These are phyloP conservation scores for Apiotrichum siamense DNA, from an alignment of 1,284 basidiomycete genomes.

Conservation along the genomic window DNA sequence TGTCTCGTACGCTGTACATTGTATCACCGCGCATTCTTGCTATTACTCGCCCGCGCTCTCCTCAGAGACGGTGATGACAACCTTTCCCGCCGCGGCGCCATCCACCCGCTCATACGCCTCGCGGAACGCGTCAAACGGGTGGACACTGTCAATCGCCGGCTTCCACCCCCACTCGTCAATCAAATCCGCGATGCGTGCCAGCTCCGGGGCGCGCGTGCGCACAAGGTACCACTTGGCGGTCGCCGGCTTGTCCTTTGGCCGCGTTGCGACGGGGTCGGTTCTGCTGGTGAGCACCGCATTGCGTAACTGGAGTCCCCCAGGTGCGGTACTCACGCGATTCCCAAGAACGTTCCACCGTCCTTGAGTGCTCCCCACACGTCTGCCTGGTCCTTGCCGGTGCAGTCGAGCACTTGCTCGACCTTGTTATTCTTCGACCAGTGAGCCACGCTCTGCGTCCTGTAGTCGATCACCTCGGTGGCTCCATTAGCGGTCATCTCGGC, in stretches of 20 bases:
- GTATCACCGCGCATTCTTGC: too few relatives aligned
- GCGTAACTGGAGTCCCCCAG: too few relatives aligned
- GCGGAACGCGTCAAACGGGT: constrained; percentile 1
- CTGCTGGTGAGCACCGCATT: too few relatives aligned
- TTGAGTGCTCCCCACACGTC: constrained; percentile 6
- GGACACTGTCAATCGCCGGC: constrained; percentile 10
- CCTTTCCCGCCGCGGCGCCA: constrained; percentile 9
- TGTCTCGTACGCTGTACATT: too few relatives aligned
- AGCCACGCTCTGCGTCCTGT: neutral
- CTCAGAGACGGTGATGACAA: constrained; percentile 12
- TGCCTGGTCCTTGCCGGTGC: neutral
- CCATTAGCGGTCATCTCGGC: neutral
- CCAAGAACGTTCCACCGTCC: constrained; percentile 6
- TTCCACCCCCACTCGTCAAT: neutral
- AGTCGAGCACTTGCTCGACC: constrained; percentile 12
- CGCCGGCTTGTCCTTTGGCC: neutral
- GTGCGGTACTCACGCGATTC: neutral
- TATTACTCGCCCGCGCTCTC: too few relatives aligned
- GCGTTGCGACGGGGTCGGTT: neutral
- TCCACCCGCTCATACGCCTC: constrained; percentile 8
- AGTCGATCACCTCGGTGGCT: constrained; percentile 8
- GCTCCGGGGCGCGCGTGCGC: constrained; percentile 1
- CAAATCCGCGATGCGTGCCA: neutral
- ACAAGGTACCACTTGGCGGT: constrained; percentile 14
- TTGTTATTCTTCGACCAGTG: neutral